phyloP scores from a whole-genome alignment of 805 yeast species.

The Candida vartiovaarae region DNA sequence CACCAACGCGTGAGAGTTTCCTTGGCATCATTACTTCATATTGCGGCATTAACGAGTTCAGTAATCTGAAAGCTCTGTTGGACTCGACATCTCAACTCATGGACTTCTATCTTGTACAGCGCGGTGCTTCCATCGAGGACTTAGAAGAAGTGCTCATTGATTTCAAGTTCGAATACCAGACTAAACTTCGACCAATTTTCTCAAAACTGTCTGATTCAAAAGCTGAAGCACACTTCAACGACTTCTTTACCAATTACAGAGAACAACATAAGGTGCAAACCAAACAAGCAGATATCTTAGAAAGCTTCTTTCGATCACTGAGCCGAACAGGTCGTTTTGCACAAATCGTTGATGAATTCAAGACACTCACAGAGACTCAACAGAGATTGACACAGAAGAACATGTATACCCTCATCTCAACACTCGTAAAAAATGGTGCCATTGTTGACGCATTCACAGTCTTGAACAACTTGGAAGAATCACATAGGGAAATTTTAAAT shows the following conservation, averaged over 20 bases:
- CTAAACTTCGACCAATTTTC: slow-evolving; percentile 20
- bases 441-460: slow-evolving; percentile 27
- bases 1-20: slow-evolving; percentile 22
- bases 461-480: slow-evolving; percentile 26
- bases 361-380: slow-evolving; percentile 4
- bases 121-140: slow-evolving; percentile 12
- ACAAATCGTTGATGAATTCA: slow-evolving; percentile 8
- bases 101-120: slow-evolving; percentile 19
- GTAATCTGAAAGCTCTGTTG: background rate
- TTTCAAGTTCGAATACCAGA: slow-evolving; percentile 20
- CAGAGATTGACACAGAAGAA: slow-evolving; percentile 17
- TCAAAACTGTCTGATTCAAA: slow-evolving; percentile 9
- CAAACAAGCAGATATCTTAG: slow-evolving; percentile 14
- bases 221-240: slow-evolving; percentile 12
- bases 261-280: slow-evolving; percentile 10
- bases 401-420: slow-evolving; percentile 22
- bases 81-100: slow-evolving; percentile 15
- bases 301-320: slow-evolving; percentile 14
- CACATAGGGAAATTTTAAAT: slow-evolving; percentile 6
- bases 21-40: slow-evolving; percentile 22
- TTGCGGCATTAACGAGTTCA: slow-evolving; percentile 7
- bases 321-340: slow-evolving; percentile 14
- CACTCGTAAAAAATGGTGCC: slow-evolving; percentile 19
- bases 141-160: slow-evolving; percentile 16
- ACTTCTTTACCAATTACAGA: slow-evolving; percentile 15